Evolutionary conservation across 495 filamentous ascomycete species (phyloP), one percentile per base, ranked within the genome.

Genomic region (Neurospora africana): DNA sequence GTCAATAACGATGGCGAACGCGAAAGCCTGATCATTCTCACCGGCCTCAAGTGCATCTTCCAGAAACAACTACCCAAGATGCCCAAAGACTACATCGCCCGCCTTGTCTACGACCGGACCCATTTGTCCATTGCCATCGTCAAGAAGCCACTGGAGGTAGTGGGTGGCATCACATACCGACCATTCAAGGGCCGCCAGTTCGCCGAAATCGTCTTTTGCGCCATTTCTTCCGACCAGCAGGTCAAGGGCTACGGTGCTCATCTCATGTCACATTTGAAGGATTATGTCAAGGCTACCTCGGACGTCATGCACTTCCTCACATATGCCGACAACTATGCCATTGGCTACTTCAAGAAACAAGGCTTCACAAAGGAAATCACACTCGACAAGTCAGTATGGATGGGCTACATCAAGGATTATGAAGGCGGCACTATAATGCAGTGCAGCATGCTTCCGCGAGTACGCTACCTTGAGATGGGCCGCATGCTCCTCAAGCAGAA

Each of bases 371-470:
- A 99, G 79, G 94, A 99, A 74, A 98, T 99, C 75, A 97, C 93
- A 0, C 88, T 99, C 2, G 92, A 94, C 61, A 91, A 89, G 77
- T 88, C 90, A 9, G 90, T 92, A 21, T 99, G 95, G 95, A 99
- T 98, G 96, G 95, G 95, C 37, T 99, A 98, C 78, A 99, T 99
- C 81, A 99, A 99, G 81, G 95, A 99, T 81, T 99, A 99, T 81
- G 95, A 99, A 83, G 95, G 95, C 37, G 95, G 95, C 58, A 99
- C 95, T 0, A 97, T 99, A 75, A 99, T 99, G 95, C 95, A 99
- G 82, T 99, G 95, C 80, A 91, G 91, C 67, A 98, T 99, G 95
- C 87, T 99, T 36, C 95, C 95, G 4, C 91, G 89, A 73, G 94
- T 98, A 70, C 92, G 96, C 70, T 99, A 98, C 81, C 89, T 99